phyloP scores from a whole-genome alignment of 2,329 filamentous ascomycete species.

The Ilyonectria destructans region DNA sequence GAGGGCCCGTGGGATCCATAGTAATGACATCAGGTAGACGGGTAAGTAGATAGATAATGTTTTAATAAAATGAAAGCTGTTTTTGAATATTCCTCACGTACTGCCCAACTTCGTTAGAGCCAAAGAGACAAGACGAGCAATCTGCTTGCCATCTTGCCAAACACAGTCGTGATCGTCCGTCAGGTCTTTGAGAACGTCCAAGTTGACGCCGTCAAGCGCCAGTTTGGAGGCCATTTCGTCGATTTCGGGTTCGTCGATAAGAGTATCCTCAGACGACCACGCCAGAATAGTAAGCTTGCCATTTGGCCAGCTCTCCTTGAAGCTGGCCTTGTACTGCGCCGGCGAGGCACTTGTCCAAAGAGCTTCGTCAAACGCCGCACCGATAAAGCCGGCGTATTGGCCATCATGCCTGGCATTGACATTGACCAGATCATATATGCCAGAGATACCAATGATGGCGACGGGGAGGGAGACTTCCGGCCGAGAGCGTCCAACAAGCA shows the following conservation, averaged over 20 bases:
- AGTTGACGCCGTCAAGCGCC: conserved; percentile 54
- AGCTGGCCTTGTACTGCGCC: conserved; percentile 60
- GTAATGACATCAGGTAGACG: neutral
- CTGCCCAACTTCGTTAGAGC: conserved; percentile 44
- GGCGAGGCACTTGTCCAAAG: conserved; percentile 73
- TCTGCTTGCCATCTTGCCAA: conserved; percentile 73
- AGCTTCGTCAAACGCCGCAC: conserved; percentile 70
- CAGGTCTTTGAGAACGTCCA: conserved; percentile 59
- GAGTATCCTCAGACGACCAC: conserved; percentile 64
- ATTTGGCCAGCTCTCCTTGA: conserved; percentile 57
- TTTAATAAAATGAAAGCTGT: conserved; percentile 34
- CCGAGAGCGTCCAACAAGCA: conserved; percentile 44
- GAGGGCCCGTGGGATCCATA: no score
- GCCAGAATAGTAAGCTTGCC: conserved; percentile 59
- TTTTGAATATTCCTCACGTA: conserved; percentile 1
- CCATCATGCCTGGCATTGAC: conserved; percentile 64
- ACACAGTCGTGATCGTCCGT: conserved; percentile 75
- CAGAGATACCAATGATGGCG: conserved; percentile 74
- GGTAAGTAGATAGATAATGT: conserved; percentile 31
- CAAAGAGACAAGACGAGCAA: conserved; percentile 65
- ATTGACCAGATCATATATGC: conserved; percentile 77
- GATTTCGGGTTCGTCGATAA: conserved; percentile 72
- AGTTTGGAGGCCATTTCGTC: conserved; percentile 70
- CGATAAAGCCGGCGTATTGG: conserved; percentile 72
- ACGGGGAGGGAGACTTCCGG: conserved; percentile 59